Conservation (phyloP, 2,329 filamentous ascomycete species). For the Clonostachys solani region DNA sequence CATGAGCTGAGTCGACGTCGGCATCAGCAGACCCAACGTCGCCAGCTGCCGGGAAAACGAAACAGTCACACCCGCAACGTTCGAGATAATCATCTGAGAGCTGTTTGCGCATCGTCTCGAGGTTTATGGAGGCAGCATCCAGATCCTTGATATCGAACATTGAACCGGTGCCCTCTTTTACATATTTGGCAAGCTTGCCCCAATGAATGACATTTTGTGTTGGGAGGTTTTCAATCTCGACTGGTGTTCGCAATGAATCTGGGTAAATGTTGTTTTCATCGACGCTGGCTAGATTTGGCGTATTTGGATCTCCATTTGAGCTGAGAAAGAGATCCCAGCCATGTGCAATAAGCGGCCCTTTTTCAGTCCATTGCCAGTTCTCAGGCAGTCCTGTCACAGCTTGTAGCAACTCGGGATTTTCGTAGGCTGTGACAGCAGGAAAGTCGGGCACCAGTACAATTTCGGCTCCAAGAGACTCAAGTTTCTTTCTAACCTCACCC, state of each 20-base stretch:
- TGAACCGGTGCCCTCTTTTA: constrained; percentile 7
- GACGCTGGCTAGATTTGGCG: constrained; percentile 26
- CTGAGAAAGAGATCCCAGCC: constrained; percentile 11
- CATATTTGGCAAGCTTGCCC: constrained; percentile 9
- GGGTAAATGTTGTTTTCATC: constrained; percentile 31
- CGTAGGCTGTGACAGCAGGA: constrained; percentile 38
- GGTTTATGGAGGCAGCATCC: constrained; percentile 30
- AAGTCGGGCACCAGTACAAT: constrained; percentile 35
- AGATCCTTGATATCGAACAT: constrained; percentile 37
- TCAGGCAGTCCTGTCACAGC: not conserved
- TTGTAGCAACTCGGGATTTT: constrained; percentile 24
- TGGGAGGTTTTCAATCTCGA: constrained; percentile 9
- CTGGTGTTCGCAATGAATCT: constrained; percentile 9
- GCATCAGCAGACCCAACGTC: constrained; percentile 44
- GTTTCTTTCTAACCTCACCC: constrained; percentile 21
- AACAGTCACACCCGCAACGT: constrained; percentile 29
- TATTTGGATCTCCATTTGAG: constrained; percentile 26
- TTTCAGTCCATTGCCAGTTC: constrained; percentile 30
- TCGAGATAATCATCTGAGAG: constrained; percentile 48
- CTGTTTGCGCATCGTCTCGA: constrained; percentile 42
- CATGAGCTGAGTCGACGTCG: constrained; percentile 23
- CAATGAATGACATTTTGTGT: constrained; percentile 10
- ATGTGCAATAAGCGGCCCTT: constrained; percentile 8
- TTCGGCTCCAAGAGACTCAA: constrained; percentile 34
- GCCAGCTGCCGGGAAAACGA: constrained; percentile 44